Conservation (phyloP, 495 filamentous ascomycete species). For the Penicillium cinerascens region DNA sequence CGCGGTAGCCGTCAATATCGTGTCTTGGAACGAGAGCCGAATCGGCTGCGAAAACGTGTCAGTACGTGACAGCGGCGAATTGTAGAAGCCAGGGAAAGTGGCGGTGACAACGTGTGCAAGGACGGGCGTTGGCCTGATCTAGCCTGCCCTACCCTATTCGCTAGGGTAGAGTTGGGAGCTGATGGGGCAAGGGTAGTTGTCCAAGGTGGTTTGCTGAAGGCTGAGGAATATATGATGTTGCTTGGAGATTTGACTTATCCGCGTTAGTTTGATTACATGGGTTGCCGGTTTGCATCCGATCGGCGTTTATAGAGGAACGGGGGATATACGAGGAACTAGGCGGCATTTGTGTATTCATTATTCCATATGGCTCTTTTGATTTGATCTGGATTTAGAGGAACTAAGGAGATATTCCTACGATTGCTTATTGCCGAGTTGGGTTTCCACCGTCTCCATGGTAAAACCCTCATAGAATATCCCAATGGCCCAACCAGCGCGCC, state of each 20-base stretch:
- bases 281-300: background rate
- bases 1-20: conserved; percentile 38
- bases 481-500: background rate
- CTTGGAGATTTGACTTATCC: background rate
- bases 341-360: background rate
- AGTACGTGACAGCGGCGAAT: conserved; percentile 14
- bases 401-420: background rate
- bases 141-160: background rate
- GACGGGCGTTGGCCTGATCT: background rate
- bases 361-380: background rate
- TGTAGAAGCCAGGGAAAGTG: background rate
- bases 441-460: background rate
- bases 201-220: background rate
- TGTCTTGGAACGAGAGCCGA: conserved; percentile 43
- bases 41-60: conserved; percentile 40
- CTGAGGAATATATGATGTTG: too few relatives aligned
- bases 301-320: background rate
- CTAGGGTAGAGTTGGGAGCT: background rate
- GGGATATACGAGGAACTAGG: background rate
- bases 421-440: background rate
- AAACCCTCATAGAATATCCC: background rate
- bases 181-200: background rate
- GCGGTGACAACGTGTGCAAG: background rate
- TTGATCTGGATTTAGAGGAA: background rate
- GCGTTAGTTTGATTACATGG: background rate